These are phyloP conservation scores for Abelmoschus esculentus DNA, from an alignment of 345 rosid species.

Conservation along the genomic window DNA sequence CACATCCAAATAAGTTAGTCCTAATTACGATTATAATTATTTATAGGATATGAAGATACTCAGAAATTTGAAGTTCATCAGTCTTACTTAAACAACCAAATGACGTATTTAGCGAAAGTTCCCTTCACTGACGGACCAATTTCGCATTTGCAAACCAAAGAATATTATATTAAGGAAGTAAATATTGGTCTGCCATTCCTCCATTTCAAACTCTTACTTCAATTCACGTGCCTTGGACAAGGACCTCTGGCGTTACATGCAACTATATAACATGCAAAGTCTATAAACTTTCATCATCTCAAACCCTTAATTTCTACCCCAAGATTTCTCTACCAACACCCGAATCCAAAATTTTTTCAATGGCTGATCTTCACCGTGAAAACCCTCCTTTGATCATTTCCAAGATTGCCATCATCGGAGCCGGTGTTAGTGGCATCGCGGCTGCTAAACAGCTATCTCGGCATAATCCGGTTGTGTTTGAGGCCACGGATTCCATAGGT, in stretches of 20 bases:
- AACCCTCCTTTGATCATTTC: constrained; percentile 27
- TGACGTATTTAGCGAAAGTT: neutral
- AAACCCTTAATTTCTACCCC: neutral
- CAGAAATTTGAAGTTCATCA: no score
- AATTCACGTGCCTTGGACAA: constrained; percentile 3
- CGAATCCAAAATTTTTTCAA: neutral
- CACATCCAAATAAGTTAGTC: no score
- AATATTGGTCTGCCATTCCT: neutral
- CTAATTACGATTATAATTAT: no score
- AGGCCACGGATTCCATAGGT: constrained; percentile 69
- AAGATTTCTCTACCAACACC: neutral
- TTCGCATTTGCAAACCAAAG: no score
- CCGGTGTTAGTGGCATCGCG: constrained; percentile 84
- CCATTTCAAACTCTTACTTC: neutral
- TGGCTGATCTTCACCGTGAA: constrained; percentile 15
- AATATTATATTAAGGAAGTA: neutral
- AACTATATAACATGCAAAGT: neutral
- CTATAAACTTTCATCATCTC: neutral
- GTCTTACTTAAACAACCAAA: neutral
- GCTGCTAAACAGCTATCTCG: constrained; percentile 63
- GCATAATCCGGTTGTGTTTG: constrained; percentile 60
- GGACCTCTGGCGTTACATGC: neutral
- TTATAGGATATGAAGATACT: no score
- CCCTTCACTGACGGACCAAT: neutral
- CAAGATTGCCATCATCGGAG: constrained; percentile 70